Percentiles rank a stretch among this genome's conserved stretches.
Conservation (phyloP, 2,329 filamentous ascomycete species). For the Seiridium cupressi region DNA sequence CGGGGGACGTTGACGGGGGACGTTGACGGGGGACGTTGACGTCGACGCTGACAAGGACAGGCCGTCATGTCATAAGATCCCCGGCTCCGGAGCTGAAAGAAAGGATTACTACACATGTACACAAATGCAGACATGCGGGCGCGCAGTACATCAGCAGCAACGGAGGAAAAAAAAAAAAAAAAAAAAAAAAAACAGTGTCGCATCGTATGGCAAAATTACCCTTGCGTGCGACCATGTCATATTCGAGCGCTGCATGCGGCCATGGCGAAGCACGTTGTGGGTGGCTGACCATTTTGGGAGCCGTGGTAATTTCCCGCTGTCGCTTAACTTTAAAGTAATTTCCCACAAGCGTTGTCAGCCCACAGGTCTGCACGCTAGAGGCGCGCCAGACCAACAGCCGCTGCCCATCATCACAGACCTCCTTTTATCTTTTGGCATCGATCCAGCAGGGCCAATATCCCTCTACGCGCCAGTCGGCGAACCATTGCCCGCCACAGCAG, state of each 20-base stretch:
- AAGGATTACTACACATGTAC: not conserved
- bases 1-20: too few relatives aligned
- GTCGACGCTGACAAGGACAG: too few relatives aligned
- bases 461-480: not conserved
- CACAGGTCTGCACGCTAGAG: not conserved
- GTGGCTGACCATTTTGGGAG: not conserved
- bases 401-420: slow-evolving; percentile 1
- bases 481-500: not conserved
- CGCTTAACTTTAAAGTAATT: slow-evolving; percentile 30
- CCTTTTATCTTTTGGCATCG: not conserved
- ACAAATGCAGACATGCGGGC: too few relatives aligned
- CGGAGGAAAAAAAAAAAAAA: not conserved
- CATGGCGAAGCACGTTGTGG: not conserved
- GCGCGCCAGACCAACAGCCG: slow-evolving; percentile 1
- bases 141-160: not conserved
- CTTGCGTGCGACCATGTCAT: slow-evolving; percentile 2
- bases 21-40: too few relatives aligned
- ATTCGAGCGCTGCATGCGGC: not conserved
- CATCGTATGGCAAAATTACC: slow-evolving; percentile 4
- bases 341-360: slow-evolving; percentile 17
- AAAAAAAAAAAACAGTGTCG: not conserved
- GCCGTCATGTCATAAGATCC: too few relatives aligned
- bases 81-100: not conserved
- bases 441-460: not conserved
- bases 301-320: slow-evolving; percentile 22